Conservation (phyloP, 352 stramenopile species). For the Phytophthora tubulina region DNA sequence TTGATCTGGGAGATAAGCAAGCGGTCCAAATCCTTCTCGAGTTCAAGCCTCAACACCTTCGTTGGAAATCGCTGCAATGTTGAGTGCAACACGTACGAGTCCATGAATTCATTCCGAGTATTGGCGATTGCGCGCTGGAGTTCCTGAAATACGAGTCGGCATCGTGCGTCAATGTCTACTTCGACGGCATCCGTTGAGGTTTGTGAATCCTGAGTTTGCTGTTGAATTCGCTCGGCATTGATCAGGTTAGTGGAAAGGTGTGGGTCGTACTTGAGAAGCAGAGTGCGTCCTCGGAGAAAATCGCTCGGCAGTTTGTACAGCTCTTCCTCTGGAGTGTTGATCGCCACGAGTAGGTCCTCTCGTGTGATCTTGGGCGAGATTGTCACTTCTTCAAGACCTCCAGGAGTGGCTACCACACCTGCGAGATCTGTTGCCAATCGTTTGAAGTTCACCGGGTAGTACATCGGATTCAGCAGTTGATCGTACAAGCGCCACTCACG, state of each 20-base stretch:
- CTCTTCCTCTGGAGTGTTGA: constrained; percentile 80
- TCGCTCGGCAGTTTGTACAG: constrained; percentile 73
- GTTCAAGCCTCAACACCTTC: constrained; percentile 87
- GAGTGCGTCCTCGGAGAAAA: constrained; percentile 59
- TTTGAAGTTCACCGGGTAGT: constrained; percentile 69
- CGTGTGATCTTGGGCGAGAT: constrained; percentile 57
- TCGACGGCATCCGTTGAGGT: constrained; percentile 57
- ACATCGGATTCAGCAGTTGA: constrained; percentile 74
- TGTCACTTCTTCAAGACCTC: constrained; percentile 27
- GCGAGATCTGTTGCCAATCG: constrained; percentile 41
- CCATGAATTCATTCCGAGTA: constrained; percentile 89
- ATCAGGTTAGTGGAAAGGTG: constrained; percentile 65
- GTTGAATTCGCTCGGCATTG: constrained; percentile 47
- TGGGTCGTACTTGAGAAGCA: constrained; percentile 77
- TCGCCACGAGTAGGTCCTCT: constrained; percentile 64
- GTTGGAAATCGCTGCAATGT: constrained; percentile 92
- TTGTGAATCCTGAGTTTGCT: constrained; percentile 39
- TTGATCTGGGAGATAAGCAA: constrained; percentile 89
- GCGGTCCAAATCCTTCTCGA: constrained; percentile 93
- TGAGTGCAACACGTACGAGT: constrained; percentile 90
- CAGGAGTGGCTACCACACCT: constrained; percentile 7
- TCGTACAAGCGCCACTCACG: constrained; percentile 79
- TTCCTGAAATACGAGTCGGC: constrained; percentile 89
- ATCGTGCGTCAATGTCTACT: constrained; percentile 89
- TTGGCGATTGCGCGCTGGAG: constrained; percentile 91